Evolutionary conservation across 129 eudicot genomes (phyloP).

Genomic region (Cynara cardunculus): DNA sequence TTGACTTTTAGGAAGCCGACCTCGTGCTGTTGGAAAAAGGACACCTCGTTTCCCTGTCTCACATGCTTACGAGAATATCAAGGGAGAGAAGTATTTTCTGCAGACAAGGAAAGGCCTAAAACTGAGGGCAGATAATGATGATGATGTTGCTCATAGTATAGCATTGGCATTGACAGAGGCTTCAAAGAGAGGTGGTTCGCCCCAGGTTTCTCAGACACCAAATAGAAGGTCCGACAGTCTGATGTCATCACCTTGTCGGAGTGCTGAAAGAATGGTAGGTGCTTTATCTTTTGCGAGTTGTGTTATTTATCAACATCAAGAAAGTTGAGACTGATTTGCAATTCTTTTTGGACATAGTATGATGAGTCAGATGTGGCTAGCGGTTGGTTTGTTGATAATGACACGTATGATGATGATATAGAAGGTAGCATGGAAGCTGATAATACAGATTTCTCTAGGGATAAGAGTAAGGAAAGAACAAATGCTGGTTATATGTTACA

Average conservation of each 20-base stretch:
- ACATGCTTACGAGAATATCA: slow-evolving; percentile 50
- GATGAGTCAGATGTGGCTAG: slow-evolving; percentile 36
- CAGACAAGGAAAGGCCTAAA: slow-evolving; percentile 54
- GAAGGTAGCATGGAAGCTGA: slow-evolving; percentile 89
- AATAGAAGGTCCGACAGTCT: slow-evolving; percentile 46
- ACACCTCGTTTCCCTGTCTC: slow-evolving; percentile 87
- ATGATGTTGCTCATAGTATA: slow-evolving; percentile 74
- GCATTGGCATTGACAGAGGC: slow-evolving; percentile 88
- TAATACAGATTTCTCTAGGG: slow-evolving; percentile 49
- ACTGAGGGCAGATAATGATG: slow-evolving; percentile 55
- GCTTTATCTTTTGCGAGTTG: slow-evolving; percentile 10
- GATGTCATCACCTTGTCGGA: slow-evolving; percentile 51
- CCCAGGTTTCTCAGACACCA: slow-evolving; percentile 71
- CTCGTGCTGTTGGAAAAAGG: slow-evolving; percentile 96
- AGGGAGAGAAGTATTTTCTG: slow-evolving; percentile 40
- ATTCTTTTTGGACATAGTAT: slow-evolving; percentile 32
- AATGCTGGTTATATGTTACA: slow-evolving; percentile 28
- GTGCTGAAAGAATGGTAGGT: slow-evolving; percentile 56
- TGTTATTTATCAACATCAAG: slow-evolving; percentile 8
- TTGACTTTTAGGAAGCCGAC: slow-evolving; percentile 51
- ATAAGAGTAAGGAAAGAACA: slow-evolving; percentile 38
- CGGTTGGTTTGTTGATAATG: slow-evolving; percentile 40
- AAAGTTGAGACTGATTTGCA: slow-evolving; percentile 13
- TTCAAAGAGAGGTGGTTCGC: slow-evolving; percentile 82
- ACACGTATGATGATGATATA: slow-evolving; percentile 57